Percentiles rank a stretch among this genome's conserved stretches.
Evolutionary conservation across 2,329 filamentous ascomycete genomes (phyloP).

Genomic region (Aspergillus sclerotialis): DNA sequence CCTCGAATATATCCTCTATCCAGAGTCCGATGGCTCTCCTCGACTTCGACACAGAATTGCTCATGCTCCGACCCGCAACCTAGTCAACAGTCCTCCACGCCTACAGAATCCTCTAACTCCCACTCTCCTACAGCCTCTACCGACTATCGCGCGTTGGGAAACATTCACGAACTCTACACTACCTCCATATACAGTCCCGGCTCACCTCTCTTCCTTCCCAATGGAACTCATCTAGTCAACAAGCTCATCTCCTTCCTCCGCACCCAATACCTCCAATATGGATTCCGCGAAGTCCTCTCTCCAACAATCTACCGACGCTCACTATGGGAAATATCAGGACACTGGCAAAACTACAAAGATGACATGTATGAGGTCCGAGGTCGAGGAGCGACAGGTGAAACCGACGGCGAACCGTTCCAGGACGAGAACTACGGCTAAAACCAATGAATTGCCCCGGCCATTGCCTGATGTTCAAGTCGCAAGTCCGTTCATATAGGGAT

Average conservation of each 20-base stretch:
- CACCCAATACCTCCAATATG: constrained; percentile 75
- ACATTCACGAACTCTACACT: constrained; percentile 66
- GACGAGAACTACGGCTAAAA: constrained; percentile 76
- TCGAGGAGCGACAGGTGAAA: constrained; percentile 41
- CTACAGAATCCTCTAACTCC: constrained; percentile 4
- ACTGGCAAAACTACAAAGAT: constrained; percentile 83
- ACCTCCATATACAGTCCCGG: constrained; percentile 75
- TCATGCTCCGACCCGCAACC: constrained; percentile 21
- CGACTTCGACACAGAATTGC: constrained; percentile 16
- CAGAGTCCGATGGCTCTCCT: constrained; percentile 15
- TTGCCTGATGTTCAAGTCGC: constrained; percentile 72
- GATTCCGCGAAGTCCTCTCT: constrained; percentile 82
- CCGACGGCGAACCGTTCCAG: constrained; percentile 43
- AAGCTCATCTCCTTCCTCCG: constrained; percentile 74
- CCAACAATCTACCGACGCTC: constrained; percentile 87
- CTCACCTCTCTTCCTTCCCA: constrained; percentile 76
- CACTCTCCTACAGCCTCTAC: constrained; percentile 31
- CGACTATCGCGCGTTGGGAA: constrained; percentile 47
- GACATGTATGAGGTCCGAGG: constrained; percentile 79
- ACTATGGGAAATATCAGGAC: constrained; percentile 77
- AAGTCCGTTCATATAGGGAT: constrained; percentile 68
- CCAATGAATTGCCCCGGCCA: constrained; percentile 93
- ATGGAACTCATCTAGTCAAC: constrained; percentile 76
- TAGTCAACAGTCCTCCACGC: constrained; percentile 4
- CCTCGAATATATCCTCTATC: not conserved